Percentiles rank a stretch among this genome's conserved stretches.
These are phyloP conservation scores for Nakazawaea holstii DNA, from an alignment of 805 yeast genomes.

Conservation along the genomic window DNA sequence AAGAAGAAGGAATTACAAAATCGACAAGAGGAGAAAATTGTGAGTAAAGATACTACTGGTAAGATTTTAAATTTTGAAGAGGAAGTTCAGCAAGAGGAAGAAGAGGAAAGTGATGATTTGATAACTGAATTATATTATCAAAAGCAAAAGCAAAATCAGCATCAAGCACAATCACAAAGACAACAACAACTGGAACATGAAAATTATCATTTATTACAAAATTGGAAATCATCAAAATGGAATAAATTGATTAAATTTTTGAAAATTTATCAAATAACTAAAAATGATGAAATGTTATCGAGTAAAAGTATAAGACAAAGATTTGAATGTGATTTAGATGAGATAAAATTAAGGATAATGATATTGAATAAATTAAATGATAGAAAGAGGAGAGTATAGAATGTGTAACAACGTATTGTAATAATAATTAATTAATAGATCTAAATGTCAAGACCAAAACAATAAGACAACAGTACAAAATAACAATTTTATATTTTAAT, in stretches of 20 bases:
- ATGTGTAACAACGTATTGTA: too few species aligned
- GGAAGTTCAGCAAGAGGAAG: not conserved
- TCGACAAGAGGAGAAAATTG: not conserved
- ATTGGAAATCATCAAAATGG: conserved; percentile 4
- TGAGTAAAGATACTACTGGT: conserved; percentile 2
- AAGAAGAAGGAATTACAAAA: not conserved
- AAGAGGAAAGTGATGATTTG: not conserved
- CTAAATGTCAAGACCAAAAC: too few species aligned
- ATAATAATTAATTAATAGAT: not conserved
- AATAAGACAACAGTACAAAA: too few species aligned
- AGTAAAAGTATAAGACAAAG: not conserved
- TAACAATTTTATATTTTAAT: not conserved
- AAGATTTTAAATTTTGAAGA: conserved; percentile 7
- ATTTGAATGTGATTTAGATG: conserved; percentile 7
- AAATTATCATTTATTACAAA: not conserved
- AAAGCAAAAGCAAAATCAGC: not conserved
- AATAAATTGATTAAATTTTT: not conserved
- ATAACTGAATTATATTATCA: not conserved
- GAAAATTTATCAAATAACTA: not conserved
- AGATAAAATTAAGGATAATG: not conserved
- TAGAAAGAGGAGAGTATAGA: not conserved
- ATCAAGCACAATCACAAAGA: too few species aligned
- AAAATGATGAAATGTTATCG: not conserved
- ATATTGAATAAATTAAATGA: conserved; percentile 3
- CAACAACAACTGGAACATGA: not conserved